Conservation (phyloP, 2,329 filamentous ascomycete genomes). For the Leptodontidium sp. region DNA sequence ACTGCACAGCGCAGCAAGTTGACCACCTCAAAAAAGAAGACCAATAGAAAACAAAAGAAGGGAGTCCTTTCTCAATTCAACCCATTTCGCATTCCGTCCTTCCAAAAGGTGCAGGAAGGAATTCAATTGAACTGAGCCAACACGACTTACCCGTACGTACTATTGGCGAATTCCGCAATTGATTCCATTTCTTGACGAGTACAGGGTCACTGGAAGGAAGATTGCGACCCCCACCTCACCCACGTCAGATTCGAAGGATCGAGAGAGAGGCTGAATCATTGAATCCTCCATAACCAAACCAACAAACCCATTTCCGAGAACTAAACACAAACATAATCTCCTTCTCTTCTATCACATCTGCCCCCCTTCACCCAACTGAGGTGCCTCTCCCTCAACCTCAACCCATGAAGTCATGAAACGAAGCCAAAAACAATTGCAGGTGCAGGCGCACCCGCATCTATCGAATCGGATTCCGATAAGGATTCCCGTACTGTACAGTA, state of each 20-base stretch:
- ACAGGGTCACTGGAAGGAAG: background rate
- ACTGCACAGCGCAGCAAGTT: background rate
- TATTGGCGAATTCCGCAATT: background rate
- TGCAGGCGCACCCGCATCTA: background rate
- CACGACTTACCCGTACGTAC: background rate
- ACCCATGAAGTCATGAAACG: conserved; percentile 22
- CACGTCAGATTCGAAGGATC: conserved; percentile 12
- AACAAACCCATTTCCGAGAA: background rate
- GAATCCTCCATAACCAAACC: background rate
- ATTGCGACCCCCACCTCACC: conserved; percentile 5
- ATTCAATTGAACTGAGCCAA: background rate
- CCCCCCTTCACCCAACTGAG: background rate
- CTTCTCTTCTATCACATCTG: background rate
- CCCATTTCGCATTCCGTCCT: background rate
- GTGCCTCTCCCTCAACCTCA: background rate
- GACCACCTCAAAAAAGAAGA: conserved; percentile 17
- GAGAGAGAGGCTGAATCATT: background rate
- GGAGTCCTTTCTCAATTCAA: background rate
- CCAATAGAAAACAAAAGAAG: background rate
- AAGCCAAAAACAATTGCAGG: conserved; percentile 12
- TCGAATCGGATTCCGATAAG: conserved; percentile 25
- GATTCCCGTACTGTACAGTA: conserved; percentile 6
- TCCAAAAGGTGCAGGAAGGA: background rate
- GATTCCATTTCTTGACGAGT: background rate
- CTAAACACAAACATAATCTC: background rate